These are phyloP conservation scores for Dictyostelium citrinum DNA, from an alignment of 78 protist genomes.

Conservation along the genomic window DNA sequence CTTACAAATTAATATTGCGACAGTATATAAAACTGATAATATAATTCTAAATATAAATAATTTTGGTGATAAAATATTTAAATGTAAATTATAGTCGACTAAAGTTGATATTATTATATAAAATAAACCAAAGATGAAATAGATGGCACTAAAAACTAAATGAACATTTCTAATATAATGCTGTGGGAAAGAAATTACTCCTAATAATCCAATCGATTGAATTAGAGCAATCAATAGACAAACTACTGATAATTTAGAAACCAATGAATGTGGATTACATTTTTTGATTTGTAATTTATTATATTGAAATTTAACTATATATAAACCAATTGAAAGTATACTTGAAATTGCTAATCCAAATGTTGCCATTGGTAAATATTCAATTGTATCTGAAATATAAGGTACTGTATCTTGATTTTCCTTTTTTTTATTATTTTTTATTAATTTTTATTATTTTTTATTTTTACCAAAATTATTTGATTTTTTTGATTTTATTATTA, in stretches of 20 bases:
- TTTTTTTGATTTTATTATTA: too few species aligned
- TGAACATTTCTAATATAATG: not conserved
- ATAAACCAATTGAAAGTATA: not conserved
- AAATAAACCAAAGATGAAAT: not conserved
- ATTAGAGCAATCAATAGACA: not conserved
- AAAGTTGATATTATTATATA: not conserved
- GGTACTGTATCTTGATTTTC: not conserved
- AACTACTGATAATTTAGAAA: not conserved
- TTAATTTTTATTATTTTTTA: too few species aligned
- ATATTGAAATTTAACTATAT: not conserved
- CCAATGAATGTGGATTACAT: not conserved
- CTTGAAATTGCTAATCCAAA: not conserved
- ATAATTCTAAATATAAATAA: not conserved
- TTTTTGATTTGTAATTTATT: not conserved
- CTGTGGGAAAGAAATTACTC: not conserved
- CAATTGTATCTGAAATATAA: not conserved
- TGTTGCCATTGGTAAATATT: not conserved
- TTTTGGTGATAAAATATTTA: not conserved
- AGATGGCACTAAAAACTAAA: not conserved
- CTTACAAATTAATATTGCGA: not conserved
- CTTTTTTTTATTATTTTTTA: too few species aligned
- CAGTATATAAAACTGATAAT: not conserved
- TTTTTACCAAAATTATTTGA: too few species aligned
- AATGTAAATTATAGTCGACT: not conserved
- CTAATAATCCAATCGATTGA: not conserved